A percentile compares a stretch with the other conserved stretches of the same genome.
These are phyloP conservation scores for Globisporangium sylvaticum DNA, from an alignment of 352 stramenopile genomes.

Conservation along the genomic window DNA sequence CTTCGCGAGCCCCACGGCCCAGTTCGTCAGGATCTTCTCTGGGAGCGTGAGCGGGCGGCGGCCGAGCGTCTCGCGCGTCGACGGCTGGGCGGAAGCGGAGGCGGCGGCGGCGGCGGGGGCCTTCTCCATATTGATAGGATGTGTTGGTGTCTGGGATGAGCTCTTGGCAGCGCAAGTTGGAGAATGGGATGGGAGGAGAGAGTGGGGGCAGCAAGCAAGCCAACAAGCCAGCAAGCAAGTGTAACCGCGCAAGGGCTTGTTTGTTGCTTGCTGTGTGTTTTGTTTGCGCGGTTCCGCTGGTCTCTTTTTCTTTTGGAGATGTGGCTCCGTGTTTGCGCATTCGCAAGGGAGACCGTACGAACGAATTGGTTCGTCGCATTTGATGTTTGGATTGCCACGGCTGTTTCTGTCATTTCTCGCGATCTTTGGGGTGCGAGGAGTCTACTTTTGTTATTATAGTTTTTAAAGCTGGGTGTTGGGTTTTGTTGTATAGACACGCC, in stretches of 20 bases:
- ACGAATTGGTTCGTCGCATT: background rate
- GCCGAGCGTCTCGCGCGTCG: conserved; percentile 13
- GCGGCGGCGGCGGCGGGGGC: conserved; percentile 1
- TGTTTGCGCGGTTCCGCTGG: background rate
- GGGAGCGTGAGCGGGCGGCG: conserved; percentile 33
- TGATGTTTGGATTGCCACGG: background rate
- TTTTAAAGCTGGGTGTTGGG: background rate
- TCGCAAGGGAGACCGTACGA: background rate
- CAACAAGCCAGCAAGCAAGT: background rate
- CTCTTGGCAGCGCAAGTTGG: conserved; percentile 10
- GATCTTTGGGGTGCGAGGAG: too few species aligned
- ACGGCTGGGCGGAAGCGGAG: background rate
- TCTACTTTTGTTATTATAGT: background rate
- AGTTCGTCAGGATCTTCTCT: conserved; percentile 82
- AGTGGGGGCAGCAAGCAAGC: background rate
- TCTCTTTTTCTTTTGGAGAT: conserved; percentile 3
- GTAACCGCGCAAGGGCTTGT: background rate
- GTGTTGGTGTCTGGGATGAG: background rate
- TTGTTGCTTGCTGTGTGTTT: background rate
- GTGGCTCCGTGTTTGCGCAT: background rate
- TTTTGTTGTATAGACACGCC: background rate
- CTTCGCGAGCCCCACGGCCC: conserved; percentile 62
- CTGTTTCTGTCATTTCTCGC: background rate
- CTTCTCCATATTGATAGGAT: conserved; percentile 9
- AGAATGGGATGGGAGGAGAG: conserved; percentile 4